phyloP scores from a whole-genome alignment of 2,329 filamentous ascomycete genomes.

The Penicillium sp. region DNA sequence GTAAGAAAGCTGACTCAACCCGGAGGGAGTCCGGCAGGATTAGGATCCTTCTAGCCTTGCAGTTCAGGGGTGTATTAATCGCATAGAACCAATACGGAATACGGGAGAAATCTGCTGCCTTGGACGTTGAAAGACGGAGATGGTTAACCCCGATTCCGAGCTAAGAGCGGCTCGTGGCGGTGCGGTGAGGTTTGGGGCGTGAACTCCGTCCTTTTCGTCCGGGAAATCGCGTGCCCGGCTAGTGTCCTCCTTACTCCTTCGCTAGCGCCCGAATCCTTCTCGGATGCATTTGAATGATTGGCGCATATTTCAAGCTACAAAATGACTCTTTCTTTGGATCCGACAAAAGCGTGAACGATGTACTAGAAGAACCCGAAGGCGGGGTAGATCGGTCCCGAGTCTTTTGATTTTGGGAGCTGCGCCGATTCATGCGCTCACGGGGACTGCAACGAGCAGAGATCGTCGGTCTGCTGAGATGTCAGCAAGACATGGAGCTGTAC shows the following conservation, averaged over 20 bases:
- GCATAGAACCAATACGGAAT: not conserved
- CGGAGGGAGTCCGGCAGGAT: not conserved
- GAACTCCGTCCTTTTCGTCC: conserved; percentile 14
- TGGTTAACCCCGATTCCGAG: conserved; percentile 21
- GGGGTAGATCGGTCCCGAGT: conserved; percentile 5
- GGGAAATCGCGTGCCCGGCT: not conserved
- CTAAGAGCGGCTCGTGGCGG: conserved; percentile 1
- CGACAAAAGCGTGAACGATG: not conserved
- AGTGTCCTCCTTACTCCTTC: not conserved
- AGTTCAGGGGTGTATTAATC: not conserved
- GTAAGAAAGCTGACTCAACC: not conserved
- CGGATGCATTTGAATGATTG: not conserved
- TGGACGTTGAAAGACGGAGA: conserved; percentile 13
- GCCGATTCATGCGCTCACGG: not conserved
- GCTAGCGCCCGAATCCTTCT: not conserved
- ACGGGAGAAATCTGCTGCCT: conserved; percentile 9
- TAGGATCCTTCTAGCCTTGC: not conserved
- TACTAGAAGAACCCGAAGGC: not conserved
- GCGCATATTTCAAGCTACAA: not conserved
- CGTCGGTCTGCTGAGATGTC: conserved; percentile 3
- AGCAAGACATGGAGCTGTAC: not conserved
- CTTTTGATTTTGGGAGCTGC: not conserved
- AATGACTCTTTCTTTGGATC: not conserved
- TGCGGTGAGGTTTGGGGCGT: not conserved
- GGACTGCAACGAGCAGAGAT: conserved; percentile 7